Percentiles rank a stretch among this genome's conserved stretches.
These are phyloP conservation scores for Pseudogymnoascus sp. DNA, from an alignment of 2,329 filamentous ascomycete genomes.

Conservation along the genomic window DNA sequence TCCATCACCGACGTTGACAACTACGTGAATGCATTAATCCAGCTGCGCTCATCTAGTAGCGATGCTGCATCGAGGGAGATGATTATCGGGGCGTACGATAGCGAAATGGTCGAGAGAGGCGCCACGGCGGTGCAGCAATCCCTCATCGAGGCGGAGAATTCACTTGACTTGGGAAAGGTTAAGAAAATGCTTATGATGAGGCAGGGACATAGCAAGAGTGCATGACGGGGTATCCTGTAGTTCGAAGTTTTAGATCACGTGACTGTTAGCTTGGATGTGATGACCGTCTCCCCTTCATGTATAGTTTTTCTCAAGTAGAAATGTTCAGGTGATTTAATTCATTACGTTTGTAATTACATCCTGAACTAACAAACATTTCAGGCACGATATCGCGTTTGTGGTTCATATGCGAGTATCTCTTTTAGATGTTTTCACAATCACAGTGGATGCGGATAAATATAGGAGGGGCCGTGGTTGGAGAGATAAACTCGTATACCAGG, in stretches of 20 bases:
- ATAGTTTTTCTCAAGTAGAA: neutral
- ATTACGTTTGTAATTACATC: neutral
- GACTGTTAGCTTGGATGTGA: neutral
- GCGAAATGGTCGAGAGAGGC: constrained; percentile 31
- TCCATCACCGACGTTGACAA: constrained; percentile 36
- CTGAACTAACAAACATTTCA: neutral
- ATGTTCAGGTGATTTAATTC: neutral
- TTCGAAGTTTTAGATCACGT: neutral
- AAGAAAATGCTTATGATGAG: constrained; percentile 31
- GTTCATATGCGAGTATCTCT: neutral
- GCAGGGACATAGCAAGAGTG: constrained; percentile 24
- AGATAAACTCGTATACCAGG: too few species aligned
- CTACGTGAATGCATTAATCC: constrained; percentile 31
- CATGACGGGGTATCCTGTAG: constrained; percentile 10
- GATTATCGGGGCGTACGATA: constrained; percentile 28
- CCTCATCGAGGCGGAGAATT: constrained; percentile 29
- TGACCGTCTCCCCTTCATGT: neutral
- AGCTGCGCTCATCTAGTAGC: constrained; percentile 16
- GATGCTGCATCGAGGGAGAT: constrained; percentile 15
- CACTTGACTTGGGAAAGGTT: constrained; percentile 27
- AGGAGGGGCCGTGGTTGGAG: neutral
- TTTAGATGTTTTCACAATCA: neutral
- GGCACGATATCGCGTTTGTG: neutral
- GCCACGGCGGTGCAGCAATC: constrained; percentile 31
- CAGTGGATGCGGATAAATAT: neutral